Evolutionary conservation across 805 yeast genomes (phyloP), one percentile per base, ranked within the genome.

Genomic region (Cyberlindnera amylophila): DNA sequence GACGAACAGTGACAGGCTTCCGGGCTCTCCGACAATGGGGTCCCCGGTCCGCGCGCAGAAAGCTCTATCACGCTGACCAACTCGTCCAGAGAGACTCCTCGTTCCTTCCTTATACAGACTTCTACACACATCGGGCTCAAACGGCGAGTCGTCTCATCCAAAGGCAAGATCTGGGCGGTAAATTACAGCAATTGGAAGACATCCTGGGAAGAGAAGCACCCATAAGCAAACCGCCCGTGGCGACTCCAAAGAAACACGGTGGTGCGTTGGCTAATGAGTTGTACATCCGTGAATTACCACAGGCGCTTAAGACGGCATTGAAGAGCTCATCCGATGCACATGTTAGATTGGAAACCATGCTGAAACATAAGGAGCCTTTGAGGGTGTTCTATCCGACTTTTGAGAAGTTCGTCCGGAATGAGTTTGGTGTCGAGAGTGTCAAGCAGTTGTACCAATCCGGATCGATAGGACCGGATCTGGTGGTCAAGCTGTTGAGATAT

Each of bases 311-410:
- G 7, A 3, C 4, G 1, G 29, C 31, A 9, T 24, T 51, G 14
- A 15, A 34, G 4, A 35, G 32, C 7, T 33, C 45, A 2, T 48
- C 52, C 18, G 59, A 55, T 34, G 32, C 45, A 1, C 59, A 55
- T 39, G 40, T 46, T 13, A 47, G 45, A n/a, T 34, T 55, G 3
- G 38, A 39, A 6, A 33, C 38, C 3, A 13, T 55, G 15, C 32
- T 55, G 14, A 23, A 30, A 11, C 46, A 43, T 30, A 34, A 41
- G 11, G 40, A 47, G 3, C 47, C 47, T 0, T 30, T 49, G 6
- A 45, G 45, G 8, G 21, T 55, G 6, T 42, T 39, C 26, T 31
- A 34, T 10, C 32, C n/a, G 12, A 38, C 40, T 6, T 29, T 53
- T 11, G 51, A 45, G 19, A 13, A 6, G 11, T 30, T 47, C 8